phyloP scores from a whole-genome alignment of 805 yeast genomes.

The Saccharomyces jurei region DNA sequence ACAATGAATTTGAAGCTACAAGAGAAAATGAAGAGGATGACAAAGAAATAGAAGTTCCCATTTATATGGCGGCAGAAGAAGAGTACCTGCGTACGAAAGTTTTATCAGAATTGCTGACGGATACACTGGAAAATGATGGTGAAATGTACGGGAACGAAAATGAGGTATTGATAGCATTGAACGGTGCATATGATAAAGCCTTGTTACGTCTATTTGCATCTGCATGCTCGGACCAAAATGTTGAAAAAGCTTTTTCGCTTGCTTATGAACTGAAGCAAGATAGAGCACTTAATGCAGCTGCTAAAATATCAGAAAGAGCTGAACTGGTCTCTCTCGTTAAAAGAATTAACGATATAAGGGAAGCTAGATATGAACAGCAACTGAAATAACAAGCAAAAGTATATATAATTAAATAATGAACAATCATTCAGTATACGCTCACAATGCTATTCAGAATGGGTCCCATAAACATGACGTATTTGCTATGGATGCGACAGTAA shows the following conservation, averaged over 20 bases:
- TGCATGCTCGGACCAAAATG: slow-evolving; percentile 60
- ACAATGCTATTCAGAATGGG: background rate
- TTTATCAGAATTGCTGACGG: slow-evolving; percentile 54
- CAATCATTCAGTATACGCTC: background rate
- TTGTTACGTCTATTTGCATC: slow-evolving; percentile 67
- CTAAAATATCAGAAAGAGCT: slow-evolving; percentile 72
- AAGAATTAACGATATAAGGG: slow-evolving; percentile 47
- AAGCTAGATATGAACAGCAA: slow-evolving; percentile 30
- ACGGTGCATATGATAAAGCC: slow-evolving; percentile 62
- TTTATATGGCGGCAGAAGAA: slow-evolving; percentile 46
- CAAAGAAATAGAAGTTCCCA: slow-evolving; percentile 23
- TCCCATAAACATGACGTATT: background rate
- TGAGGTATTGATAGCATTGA: slow-evolving; percentile 46
- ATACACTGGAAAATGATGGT: slow-evolving; percentile 41
- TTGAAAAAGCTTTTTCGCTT: slow-evolving; percentile 60
- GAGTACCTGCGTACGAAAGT: slow-evolving; percentile 51
- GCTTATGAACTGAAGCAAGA: slow-evolving; percentile 65
- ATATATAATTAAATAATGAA: background rate
- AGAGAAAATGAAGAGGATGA: slow-evolving; percentile 13
- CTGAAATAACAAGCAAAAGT: slow-evolving; percentile 7
- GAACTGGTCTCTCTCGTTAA: slow-evolving; percentile 46
- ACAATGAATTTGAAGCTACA: slow-evolving; percentile 22
- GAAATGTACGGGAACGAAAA: slow-evolving; percentile 38
- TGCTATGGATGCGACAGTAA: background rate
- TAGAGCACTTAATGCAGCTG: slow-evolving; percentile 75